phyloP scores from a whole-genome alignment of 78 protist species.

The Dictyostelium capitatum region DNA sequence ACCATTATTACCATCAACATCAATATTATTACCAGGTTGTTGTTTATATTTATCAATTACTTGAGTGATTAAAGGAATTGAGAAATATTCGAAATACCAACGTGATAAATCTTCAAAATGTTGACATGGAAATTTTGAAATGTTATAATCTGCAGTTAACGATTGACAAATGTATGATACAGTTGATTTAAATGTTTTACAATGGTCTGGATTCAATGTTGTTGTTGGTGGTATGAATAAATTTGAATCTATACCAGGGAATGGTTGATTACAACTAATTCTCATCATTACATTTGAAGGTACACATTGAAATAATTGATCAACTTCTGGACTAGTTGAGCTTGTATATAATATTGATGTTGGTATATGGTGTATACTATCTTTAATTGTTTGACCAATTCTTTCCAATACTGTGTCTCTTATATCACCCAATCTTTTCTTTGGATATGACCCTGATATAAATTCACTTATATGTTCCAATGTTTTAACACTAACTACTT shows the following conservation, averaged over 20 bases:
- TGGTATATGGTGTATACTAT: slow-evolving; percentile 14
- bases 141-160: neutral
- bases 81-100: slow-evolving; percentile 9
- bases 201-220: neutral
- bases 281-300: slow-evolving; percentile 3
- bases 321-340: slow-evolving; percentile 23
- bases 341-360: slow-evolving; percentile 15
- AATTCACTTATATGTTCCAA: neutral
- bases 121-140: neutral
- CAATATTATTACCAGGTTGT: neutral
- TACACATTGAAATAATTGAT: neutral
- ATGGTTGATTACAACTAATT: neutral
- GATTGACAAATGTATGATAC: slow-evolving; percentile 7
- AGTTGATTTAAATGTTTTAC: neutral
- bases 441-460: neutral
- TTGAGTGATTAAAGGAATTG: neutral
- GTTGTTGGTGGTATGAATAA: slow-evolving; percentile 16
- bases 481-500: neutral
- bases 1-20: neutral
- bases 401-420: neutral
- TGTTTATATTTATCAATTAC: neutral
- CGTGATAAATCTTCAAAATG: slow-evolving; percentile 1
- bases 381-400: neutral
- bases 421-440: neutral
- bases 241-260: neutral